Percentiles rank a stretch among this genome's conserved stretches.
Conservation (phyloP, 108 stramenopile genomes). For the Discostella pseudostelligera region DNA sequence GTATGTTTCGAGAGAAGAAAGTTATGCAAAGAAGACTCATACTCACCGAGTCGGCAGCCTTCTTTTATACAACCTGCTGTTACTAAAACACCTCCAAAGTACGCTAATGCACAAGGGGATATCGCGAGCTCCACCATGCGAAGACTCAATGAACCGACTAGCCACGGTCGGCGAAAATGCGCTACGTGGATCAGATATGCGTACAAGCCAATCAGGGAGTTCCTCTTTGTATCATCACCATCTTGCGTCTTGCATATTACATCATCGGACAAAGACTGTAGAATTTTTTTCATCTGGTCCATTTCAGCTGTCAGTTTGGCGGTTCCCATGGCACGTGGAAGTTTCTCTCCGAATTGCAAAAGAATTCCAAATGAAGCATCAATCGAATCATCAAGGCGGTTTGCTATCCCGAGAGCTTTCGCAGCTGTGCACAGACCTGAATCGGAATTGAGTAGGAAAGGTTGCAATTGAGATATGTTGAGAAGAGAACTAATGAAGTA, state of each 20-base stretch:
- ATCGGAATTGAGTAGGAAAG: too few species aligned
- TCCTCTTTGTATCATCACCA: conserved; percentile 9
- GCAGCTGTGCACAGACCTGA: neutral
- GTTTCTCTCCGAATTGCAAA: conserved; percentile 7
- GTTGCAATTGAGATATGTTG: too few species aligned
- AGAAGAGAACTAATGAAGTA: too few species aligned
- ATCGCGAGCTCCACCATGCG: neutral
- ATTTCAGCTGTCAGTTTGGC: neutral
- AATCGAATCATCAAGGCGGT: neutral
- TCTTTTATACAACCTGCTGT: neutral
- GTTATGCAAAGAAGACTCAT: neutral
- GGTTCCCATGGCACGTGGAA: neutral
- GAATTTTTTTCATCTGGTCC: conserved; percentile 1
- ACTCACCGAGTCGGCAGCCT: conserved; percentile 5
- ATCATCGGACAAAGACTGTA: conserved; percentile 10
- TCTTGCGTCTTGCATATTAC: conserved; percentile 1
- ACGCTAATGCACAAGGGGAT: conserved; percentile 25
- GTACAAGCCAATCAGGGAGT: conserved; percentile 12
- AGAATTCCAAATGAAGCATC: conserved; percentile 7
- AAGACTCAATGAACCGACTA: neutral
- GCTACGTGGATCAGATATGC: neutral
- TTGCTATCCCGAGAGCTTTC: conserved; percentile 7
- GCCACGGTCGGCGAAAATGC: neutral
- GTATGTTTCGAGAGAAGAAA: neutral
- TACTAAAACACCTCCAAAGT: conserved; percentile 4